phyloP scores from a whole-genome alignment of 2,329 filamentous ascomycete genomes.

The Xylaria polymorpha region DNA sequence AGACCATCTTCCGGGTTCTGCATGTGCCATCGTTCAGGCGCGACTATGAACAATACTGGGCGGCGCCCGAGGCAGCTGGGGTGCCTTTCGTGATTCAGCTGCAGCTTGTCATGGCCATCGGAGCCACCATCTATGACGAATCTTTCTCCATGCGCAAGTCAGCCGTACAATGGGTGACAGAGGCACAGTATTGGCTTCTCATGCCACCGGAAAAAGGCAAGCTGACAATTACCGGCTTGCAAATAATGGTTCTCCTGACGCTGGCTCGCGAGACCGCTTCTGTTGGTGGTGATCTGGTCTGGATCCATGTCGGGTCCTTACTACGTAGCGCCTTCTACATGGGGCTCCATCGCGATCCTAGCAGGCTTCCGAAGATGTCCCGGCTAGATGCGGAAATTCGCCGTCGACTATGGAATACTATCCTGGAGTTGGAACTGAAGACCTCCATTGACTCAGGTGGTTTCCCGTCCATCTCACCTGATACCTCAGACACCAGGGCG shows the following conservation, averaged over 20 bases:
- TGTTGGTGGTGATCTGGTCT: conserved; percentile 63
- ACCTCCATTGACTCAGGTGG: conserved; percentile 63
- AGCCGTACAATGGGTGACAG: conserved; percentile 63
- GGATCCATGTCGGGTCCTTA: conserved; percentile 63
- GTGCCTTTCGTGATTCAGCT: conserved; percentile 63
- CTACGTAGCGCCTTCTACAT: conserved; percentile 67
- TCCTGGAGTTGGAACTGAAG: conserved; percentile 66
- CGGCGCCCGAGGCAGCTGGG: conserved; percentile 54
- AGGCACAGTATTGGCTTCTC: conserved; percentile 64
- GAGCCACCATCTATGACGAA: conserved; percentile 61
- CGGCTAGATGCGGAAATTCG: conserved; percentile 64
- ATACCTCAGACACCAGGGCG: conserved; percentile 62
- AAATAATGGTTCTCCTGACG: conserved; percentile 64
- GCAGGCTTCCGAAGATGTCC: conserved; percentile 60
- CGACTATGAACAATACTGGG: conserved; percentile 65
- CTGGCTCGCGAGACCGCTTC: conserved; percentile 61
- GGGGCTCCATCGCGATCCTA: conserved; percentile 69
- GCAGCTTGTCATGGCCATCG: conserved; percentile 65
- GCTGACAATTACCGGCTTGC: conserved; percentile 61
- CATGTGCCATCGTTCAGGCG: conserved; percentile 67
- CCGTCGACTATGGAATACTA: conserved; percentile 66
- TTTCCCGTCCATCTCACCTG: conserved; percentile 58
- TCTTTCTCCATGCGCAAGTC: conserved; percentile 55
- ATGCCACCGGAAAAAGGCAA: conserved; percentile 60
- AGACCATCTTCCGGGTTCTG: conserved; percentile 67